Evolutionary conservation across 2,329 filamentous ascomycete genomes (phyloP).

Genomic region (Colletotrichum godetiae): DNA sequence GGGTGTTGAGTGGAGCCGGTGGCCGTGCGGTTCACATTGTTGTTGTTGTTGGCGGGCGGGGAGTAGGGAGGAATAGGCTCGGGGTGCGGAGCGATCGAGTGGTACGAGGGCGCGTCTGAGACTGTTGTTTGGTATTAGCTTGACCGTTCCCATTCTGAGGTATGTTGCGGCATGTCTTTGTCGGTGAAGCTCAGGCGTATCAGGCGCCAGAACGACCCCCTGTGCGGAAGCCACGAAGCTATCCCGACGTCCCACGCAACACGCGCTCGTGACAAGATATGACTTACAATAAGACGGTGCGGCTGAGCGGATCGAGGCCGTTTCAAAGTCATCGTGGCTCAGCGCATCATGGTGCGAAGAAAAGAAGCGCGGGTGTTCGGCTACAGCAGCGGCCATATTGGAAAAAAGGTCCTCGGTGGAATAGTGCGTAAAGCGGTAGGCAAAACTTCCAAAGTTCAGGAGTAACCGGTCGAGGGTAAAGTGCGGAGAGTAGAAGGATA

Average conservation of each 20-base stretch:
- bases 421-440: neutral
- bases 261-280: neutral
- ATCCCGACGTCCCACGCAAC: neutral
- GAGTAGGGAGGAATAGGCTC: conserved; percentile 65
- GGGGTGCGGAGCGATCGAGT: conserved; percentile 61
- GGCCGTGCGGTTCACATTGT: conserved; percentile 29
- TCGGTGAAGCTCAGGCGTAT: conserved; percentile 8
- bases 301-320: conserved; percentile 73
- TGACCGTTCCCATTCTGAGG: neutral
- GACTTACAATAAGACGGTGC: conserved; percentile 75
- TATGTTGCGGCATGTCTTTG: neutral
- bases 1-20: conserved; percentile 36
- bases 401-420: neutral
- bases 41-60: conserved; percentile 45
- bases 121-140: conserved; percentile 50
- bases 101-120: conserved; percentile 74
- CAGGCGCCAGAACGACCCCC: neutral
- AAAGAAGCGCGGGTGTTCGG: conserved; percentile 30
- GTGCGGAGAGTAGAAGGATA: conserved; percentile 10
- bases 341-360: conserved; percentile 42
- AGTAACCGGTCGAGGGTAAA: conserved; percentile 15
- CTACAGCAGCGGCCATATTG: conserved; percentile 29
- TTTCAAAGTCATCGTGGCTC: conserved; percentile 70
- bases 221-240: neutral
- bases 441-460: neutral